Evolutionary conservation across 2,329 filamentous ascomycete genomes (phyloP).

Genomic region (Cladosporium sp.): DNA sequence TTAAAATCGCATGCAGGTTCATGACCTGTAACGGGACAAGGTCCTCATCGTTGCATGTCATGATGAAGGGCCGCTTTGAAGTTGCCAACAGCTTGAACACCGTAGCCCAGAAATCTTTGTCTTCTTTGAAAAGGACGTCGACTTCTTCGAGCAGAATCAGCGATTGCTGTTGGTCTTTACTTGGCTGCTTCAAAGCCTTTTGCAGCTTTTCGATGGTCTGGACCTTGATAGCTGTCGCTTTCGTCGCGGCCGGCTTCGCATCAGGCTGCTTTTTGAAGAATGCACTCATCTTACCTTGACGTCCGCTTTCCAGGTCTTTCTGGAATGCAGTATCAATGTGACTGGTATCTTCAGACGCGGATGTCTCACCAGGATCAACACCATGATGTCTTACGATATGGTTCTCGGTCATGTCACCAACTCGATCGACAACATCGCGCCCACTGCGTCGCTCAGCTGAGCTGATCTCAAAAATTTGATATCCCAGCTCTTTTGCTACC

Average conservation of each 20-base stretch:
- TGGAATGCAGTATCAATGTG: constrained; percentile 44
- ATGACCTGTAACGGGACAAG: constrained; percentile 70
- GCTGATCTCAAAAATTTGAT: constrained; percentile 94
- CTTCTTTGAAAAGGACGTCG: constrained; percentile 89
- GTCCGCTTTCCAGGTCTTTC: constrained; percentile 60
- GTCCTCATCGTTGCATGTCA: constrained; percentile 92
- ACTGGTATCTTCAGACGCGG: constrained; percentile 34
- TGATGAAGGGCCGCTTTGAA: constrained; percentile 86
- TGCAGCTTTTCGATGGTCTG: constrained; percentile 23
- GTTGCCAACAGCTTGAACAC: constrained; percentile 72
- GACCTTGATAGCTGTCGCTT: constrained; percentile 20
- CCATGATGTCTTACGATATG: constrained; percentile 68
- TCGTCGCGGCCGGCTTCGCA: constrained; percentile 23
- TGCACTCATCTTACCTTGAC: constrained; percentile 72
- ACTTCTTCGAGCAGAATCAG: constrained; percentile 91
- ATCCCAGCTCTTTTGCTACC: constrained; percentile 83
- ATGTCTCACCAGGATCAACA: constrained; percentile 21
- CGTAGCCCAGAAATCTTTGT: constrained; percentile 90
- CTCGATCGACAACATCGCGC: constrained; percentile 82
- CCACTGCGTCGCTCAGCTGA: constrained; percentile 76
- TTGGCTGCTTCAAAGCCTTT: constrained; percentile 33
- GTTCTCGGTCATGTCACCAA: constrained; percentile 96
- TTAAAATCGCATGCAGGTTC: constrained; percentile 79
- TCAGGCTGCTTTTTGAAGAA: constrained; percentile 65
- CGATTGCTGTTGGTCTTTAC: constrained; percentile 73